These are phyloP conservation scores for Arthrobotrys sphaeroides DNA, from an alignment of 2,329 filamentous ascomycete species.

Conservation along the genomic window DNA sequence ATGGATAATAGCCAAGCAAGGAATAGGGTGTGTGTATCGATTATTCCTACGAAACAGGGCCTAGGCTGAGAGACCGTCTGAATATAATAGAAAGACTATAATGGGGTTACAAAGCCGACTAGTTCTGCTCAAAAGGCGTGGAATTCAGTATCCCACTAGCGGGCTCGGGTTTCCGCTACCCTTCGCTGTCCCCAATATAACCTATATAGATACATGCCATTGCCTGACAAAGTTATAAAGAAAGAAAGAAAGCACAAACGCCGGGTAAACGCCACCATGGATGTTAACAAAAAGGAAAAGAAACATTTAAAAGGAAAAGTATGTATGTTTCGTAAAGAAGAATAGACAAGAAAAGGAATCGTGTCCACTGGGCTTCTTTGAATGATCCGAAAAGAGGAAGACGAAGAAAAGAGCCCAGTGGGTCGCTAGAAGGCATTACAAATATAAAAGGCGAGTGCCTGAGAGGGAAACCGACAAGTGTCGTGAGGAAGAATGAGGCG, in stretches of 20 bases:
- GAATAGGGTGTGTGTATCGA: no score
- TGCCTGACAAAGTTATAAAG: not conserved
- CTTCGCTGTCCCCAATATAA: not conserved
- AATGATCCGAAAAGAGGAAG: no score
- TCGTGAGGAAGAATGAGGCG: not conserved
- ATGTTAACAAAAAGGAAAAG: not conserved
- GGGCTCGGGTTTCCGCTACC: not conserved
- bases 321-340: slow-evolving; percentile 23
- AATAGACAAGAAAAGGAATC: slow-evolving; percentile 40
- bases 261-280: slow-evolving; percentile 36
- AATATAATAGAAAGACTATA: not conserved
- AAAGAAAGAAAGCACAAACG: slow-evolving; percentile 11
- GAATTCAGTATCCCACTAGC: not conserved
- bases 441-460: not conserved
- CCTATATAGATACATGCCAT: slow-evolving; percentile 39
- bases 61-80: not conserved
- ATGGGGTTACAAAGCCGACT: not conserved
- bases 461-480: not conserved
- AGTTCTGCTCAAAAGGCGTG: not conserved
- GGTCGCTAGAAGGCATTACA: slow-evolving; percentile 13
- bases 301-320: slow-evolving; percentile 11
- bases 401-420: not conserved
- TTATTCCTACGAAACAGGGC: no score
- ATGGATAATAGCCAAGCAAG: no score
- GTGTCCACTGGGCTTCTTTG: slow-evolving; percentile 3